Percentiles rank a stretch among this genome's conserved stretches.
Conservation (phyloP, 2,329 filamentous ascomycete genomes). For the Plectosphaerella cucumerina region DNA sequence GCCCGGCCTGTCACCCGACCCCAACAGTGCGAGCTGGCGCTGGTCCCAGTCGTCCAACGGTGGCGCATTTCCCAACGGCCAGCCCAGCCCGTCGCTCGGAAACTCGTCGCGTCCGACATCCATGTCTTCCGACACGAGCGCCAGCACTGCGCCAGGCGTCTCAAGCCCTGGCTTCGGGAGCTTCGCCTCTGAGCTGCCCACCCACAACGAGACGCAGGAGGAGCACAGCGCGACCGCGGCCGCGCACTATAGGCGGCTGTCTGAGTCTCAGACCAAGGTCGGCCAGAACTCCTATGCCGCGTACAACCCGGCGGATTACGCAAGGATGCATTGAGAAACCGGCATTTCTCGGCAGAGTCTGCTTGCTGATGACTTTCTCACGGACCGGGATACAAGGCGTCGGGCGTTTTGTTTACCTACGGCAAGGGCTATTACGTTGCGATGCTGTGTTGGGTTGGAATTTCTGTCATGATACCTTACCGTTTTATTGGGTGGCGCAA, state of each 20-base stretch:
- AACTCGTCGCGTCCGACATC: conserved; percentile 30
- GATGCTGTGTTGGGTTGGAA: not conserved
- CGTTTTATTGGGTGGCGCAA: not conserved
- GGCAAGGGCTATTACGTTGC: not conserved
- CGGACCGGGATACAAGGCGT: not conserved
- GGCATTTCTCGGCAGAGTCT: not conserved
- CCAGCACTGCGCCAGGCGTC: conserved; percentile 22
- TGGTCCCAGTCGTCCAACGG: conserved; percentile 36
- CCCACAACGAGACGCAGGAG: conserved; percentile 43
- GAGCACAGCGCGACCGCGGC: conserved; percentile 26
- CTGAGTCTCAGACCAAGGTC: conserved; percentile 8
- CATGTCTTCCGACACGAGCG: conserved; percentile 21
- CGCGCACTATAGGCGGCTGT: conserved; percentile 13
- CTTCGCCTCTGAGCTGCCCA: conserved; percentile 38
- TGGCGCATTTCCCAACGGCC: conserved; percentile 16
- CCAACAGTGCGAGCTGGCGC: conserved; percentile 21
- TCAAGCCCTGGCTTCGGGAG: conserved; percentile 34
- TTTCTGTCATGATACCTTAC: not conserved
- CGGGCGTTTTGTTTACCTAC: not conserved
- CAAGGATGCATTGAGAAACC: conserved; percentile 10
- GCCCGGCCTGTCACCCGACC: conserved; percentile 19
- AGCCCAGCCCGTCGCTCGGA: conserved; percentile 20
- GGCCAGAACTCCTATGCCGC: conserved; percentile 8
- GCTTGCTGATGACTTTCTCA: not conserved
- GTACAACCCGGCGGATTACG: conserved; percentile 38